phyloP scores from a whole-genome alignment of 202 grass and related monocot genomes.

The Eragrostis tef region DNA sequence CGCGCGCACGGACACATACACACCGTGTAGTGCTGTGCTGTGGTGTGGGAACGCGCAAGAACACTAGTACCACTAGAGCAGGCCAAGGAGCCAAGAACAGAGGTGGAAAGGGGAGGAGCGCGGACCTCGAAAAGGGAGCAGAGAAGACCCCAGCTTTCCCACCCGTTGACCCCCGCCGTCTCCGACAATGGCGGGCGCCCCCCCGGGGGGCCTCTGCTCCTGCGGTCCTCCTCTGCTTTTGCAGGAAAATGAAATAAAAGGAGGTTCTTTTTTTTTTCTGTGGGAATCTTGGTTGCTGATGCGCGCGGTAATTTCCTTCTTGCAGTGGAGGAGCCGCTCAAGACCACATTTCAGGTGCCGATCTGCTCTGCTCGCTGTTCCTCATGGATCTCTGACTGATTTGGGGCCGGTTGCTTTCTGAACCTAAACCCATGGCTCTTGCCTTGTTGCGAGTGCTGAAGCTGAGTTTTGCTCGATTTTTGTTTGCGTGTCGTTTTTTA shows the following conservation, averaged over 20 bases:
- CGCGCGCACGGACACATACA: neutral
- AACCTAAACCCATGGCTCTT: neutral
- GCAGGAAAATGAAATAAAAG: neutral
- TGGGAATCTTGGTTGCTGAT: conserved; percentile 42
- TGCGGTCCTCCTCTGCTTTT: neutral
- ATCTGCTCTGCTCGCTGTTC: conserved; percentile 49
- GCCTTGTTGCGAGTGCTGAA: neutral
- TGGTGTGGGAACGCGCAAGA: conserved; percentile 17
- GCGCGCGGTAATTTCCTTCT: conserved; percentile 22
- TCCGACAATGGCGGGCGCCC: conserved; percentile 68
- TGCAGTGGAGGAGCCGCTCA: conserved; percentile 79
- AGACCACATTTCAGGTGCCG: conserved; percentile 79
- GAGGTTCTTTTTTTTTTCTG: neutral
- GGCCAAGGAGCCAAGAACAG: neutral
- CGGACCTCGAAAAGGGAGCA: conserved; percentile 19
- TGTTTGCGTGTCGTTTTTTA: neutral
- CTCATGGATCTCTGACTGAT: conserved; percentile 40
- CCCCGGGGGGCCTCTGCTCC: conserved; percentile 48
- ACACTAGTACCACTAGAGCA: neutral
- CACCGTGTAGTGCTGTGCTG: neutral
- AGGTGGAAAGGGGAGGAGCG: neutral
- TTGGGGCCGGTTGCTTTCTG: conserved; percentile 22
- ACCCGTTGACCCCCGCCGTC: conserved; percentile 11
- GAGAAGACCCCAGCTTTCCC: conserved; percentile 15
- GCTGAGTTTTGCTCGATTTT: conserved; percentile 15